Evolutionary conservation across 345 rosid genomes (phyloP).

Genomic region (Moricandia moricandioides): DNA sequence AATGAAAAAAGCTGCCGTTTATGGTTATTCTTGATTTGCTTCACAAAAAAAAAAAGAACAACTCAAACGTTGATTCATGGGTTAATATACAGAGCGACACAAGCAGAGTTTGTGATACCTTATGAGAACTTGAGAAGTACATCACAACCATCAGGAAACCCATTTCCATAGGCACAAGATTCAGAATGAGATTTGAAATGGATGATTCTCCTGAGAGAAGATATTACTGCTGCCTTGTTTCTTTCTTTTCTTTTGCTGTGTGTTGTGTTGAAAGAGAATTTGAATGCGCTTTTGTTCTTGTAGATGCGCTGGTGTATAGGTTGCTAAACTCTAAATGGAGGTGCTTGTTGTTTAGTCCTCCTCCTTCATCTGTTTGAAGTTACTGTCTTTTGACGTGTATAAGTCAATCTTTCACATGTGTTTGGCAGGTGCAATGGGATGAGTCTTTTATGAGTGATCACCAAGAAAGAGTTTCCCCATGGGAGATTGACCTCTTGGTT

Average conservation of each 20-base stretch:
- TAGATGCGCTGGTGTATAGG: slow-evolving; percentile 67
- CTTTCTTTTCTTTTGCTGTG: neutral
- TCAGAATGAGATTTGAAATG: slow-evolving; percentile 74
- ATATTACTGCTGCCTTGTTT: slow-evolving; percentile 38
- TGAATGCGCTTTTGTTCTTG: slow-evolving; percentile 6
- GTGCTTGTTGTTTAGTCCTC: slow-evolving; percentile 45
- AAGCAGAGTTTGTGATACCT: slow-evolving; percentile 77
- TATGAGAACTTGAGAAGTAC: slow-evolving; percentile 72
- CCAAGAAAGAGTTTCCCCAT: slow-evolving; percentile 37
- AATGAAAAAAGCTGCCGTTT: neutral
- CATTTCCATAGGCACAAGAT: slow-evolving; percentile 63
- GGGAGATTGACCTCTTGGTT: too few species aligned
- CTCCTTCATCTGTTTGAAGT: neutral
- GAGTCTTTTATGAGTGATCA: slow-evolving; percentile 50
- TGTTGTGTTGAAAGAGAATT: neutral
- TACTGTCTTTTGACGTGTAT: neutral
- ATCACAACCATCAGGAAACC: slow-evolving; percentile 57
- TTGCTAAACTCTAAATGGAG: slow-evolving; percentile 97
- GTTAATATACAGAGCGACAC: slow-evolving; percentile 53
- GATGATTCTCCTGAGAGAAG: slow-evolving; percentile 80
- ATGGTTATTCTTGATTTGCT: too few species aligned
- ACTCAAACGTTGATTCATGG: too few species aligned
- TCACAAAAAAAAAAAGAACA: too few species aligned
- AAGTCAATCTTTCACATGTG: neutral
- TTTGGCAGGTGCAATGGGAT: slow-evolving; percentile 81